A percentile compares a stretch with the other conserved stretches of the same genome.
phyloP scores from a whole-genome alignment of 2,329 filamentous ascomycete species.

The Byssochlamys sp. region DNA sequence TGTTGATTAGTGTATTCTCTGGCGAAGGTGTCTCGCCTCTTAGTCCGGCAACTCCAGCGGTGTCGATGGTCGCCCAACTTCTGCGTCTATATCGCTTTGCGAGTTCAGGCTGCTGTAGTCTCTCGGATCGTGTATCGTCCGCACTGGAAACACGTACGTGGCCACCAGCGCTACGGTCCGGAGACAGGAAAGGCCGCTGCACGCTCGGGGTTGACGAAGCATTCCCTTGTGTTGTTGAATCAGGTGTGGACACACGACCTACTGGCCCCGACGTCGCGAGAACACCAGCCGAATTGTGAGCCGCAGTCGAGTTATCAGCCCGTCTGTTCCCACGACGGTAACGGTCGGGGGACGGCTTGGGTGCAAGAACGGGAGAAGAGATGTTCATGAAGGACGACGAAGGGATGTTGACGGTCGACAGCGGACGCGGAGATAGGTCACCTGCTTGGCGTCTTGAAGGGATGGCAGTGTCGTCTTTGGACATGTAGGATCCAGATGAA shows the following conservation, averaged over 20 bases:
- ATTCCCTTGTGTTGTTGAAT: conserved; percentile 33
- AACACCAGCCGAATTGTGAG: conserved; percentile 34
- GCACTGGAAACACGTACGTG: conserved; percentile 52
- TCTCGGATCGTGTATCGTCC: conserved; percentile 55
- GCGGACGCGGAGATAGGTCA: conserved; percentile 30
- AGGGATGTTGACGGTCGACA: conserved; percentile 43
- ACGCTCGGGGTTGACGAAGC: conserved; percentile 21
- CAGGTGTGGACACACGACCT: conserved; percentile 13
- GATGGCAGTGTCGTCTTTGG: conserved; percentile 43
- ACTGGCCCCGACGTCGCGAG: conserved; percentile 3
- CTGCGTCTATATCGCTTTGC: conserved; percentile 69
- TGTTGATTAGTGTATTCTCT: conserved; percentile 21
- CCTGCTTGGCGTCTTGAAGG: conserved; percentile 29
- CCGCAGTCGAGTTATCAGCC: conserved; percentile 36
- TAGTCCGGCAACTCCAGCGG: conserved; percentile 28
- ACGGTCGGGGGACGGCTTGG: conserved; percentile 67
- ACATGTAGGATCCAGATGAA: conserved; percentile 33
- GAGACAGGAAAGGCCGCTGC: conserved; percentile 19
- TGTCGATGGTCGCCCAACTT: conserved; percentile 63
- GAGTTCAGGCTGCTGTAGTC: conserved; percentile 51
- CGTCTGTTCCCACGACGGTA: conserved; percentile 62
- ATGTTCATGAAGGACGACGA: conserved; percentile 41
- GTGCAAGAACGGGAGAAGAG: conserved; percentile 44
- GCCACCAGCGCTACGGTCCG: conserved; percentile 34
- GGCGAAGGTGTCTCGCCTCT: conserved; percentile 25